Conservation (phyloP, 768 basidiomycete species). For the Brasilioporus rufonigricans region DNA sequence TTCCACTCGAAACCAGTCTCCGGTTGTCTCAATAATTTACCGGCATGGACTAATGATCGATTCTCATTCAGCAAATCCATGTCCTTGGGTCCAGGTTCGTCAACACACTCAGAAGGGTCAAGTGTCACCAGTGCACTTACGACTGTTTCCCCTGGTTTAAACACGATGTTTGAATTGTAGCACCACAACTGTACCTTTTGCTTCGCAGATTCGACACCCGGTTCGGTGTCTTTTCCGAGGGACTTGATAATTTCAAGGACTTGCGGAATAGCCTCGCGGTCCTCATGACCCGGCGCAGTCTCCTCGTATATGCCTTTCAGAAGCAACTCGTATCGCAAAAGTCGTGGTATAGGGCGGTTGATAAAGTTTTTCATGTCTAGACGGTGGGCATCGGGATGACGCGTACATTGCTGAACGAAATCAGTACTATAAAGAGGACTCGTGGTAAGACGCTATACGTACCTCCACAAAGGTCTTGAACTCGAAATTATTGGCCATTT, state of each 20-base stretch:
- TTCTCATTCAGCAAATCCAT: slow-evolving; percentile 87
- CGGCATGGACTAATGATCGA: slow-evolving; percentile 79
- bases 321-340: slow-evolving; percentile 85
- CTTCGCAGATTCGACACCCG: slow-evolving; percentile 81
- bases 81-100: slow-evolving; percentile 44
- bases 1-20: slow-evolving; percentile 87
- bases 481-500: slow-evolving; percentile 74
- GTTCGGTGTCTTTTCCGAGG: slow-evolving; percentile 84
- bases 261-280: slow-evolving; percentile 76
- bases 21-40: slow-evolving; percentile 81
- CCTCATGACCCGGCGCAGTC: slow-evolving; percentile 73
- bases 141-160: slow-evolving; percentile 75
- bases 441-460: slow-evolving; percentile 15
- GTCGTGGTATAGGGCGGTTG: slow-evolving; percentile 85
- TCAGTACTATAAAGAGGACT: not conserved
- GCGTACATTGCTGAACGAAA: slow-evolving; percentile 41
- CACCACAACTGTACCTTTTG: slow-evolving; percentile 89
- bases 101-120: not conserved
- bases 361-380: slow-evolving; percentile 94
- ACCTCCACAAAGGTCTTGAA: slow-evolving; percentile 87
- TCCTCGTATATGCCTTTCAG: slow-evolving; percentile 78
- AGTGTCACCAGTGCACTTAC: slow-evolving; percentile 30
- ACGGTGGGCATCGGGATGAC: slow-evolving; percentile 74
- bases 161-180: slow-evolving; percentile 74
- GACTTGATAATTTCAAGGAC: slow-evolving; percentile 85